Conservation (phyloP, 2,329 filamentous ascomycete genomes). For the Huntiella omanensis region DNA sequence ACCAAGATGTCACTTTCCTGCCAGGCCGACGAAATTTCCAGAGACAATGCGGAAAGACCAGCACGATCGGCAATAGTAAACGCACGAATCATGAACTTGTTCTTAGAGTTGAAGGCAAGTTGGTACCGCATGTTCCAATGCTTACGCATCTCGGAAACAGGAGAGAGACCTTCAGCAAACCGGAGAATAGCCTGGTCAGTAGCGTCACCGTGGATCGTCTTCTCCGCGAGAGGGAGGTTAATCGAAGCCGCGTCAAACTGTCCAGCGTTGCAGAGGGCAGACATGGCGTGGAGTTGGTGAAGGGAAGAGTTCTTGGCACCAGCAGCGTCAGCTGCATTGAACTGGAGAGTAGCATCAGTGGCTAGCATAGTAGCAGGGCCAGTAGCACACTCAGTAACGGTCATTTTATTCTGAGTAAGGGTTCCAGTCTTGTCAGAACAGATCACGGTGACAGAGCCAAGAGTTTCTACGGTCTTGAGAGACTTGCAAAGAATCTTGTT, state of each 20-base stretch:
- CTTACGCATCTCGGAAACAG: slow-evolving; percentile 40
- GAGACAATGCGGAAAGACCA: slow-evolving; percentile 91
- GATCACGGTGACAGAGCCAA: slow-evolving; percentile 97
- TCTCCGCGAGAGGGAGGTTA: slow-evolving; percentile 57
- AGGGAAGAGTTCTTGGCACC: slow-evolving; percentile 50
- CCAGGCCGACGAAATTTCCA: slow-evolving; percentile 96
- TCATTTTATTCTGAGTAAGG: slow-evolving; percentile 98
- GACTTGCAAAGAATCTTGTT: slow-evolving; percentile 96
- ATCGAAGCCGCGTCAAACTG: slow-evolving; percentile 42
- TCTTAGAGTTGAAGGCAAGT: slow-evolving; percentile 41
- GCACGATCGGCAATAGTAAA: slow-evolving; percentile 55
- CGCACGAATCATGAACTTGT: slow-evolving; percentile 33
- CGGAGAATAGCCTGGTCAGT: slow-evolving; percentile 87
- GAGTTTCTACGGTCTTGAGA: slow-evolving; percentile 87
- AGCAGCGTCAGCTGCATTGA: neutral
- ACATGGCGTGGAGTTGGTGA: slow-evolving; percentile 53
- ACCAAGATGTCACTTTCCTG: slow-evolving; percentile 61
- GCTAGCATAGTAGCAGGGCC: slow-evolving; percentile 76
- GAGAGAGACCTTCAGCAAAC: slow-evolving; percentile 85
- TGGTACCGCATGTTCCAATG: slow-evolving; percentile 49
- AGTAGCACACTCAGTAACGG: slow-evolving; percentile 80
- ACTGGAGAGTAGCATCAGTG: slow-evolving; percentile 42
- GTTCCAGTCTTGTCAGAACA: slow-evolving; percentile 99
- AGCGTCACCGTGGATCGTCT: slow-evolving; percentile 71
- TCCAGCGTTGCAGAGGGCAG: slow-evolving; percentile 74